A percentile compares a stretch with the other conserved stretches of the same genome.
Conservation (phyloP, 2,329 filamentous ascomycete species). For the Pseudogymnoascus verrucosus region DNA sequence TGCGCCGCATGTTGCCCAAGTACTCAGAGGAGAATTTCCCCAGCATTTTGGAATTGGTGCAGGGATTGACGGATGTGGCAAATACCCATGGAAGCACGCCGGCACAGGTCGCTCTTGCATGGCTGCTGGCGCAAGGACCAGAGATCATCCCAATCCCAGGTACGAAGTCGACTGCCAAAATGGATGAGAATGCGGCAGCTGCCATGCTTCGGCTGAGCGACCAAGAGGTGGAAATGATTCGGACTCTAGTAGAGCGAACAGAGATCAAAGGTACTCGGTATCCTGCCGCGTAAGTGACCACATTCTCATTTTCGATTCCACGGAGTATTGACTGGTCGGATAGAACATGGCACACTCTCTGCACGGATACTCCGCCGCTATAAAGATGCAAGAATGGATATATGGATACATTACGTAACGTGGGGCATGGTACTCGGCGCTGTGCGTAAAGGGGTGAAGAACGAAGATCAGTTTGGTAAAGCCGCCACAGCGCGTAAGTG, state of each 20-base stretch:
- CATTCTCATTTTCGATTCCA: neutral
- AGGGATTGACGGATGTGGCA: slow-evolving; percentile 35
- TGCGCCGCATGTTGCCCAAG: slow-evolving; percentile 18
- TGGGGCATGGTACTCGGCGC: too few species aligned
- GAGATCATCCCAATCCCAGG: slow-evolving; percentile 11
- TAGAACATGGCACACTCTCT: neutral
- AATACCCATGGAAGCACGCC: slow-evolving; percentile 35
- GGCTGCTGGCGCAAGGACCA: slow-evolving; percentile 29
- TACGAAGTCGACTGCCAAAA: slow-evolving; percentile 1
- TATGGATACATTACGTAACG: neutral
- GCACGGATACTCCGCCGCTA: slow-evolving; percentile 5
- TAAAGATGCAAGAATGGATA: neutral
- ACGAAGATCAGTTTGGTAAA: too few species aligned
- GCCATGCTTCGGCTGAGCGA: slow-evolving; percentile 16
- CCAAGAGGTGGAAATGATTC: slow-evolving; percentile 19
- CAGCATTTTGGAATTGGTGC: slow-evolving; percentile 39
- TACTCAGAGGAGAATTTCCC: slow-evolving; percentile 34
- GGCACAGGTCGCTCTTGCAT: slow-evolving; percentile 42
- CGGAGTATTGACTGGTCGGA: neutral
- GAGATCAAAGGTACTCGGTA: slow-evolving; percentile 19
- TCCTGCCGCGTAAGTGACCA: slow-evolving; percentile 15
- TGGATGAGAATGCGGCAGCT: slow-evolving; percentile 11
- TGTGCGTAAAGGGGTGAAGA: too few species aligned
- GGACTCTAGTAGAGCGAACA: slow-evolving; percentile 15
- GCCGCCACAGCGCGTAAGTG: too few species aligned